Conservation (phyloP, 2,329 filamentous ascomycete species). For the Claviceps spartinae region DNA sequence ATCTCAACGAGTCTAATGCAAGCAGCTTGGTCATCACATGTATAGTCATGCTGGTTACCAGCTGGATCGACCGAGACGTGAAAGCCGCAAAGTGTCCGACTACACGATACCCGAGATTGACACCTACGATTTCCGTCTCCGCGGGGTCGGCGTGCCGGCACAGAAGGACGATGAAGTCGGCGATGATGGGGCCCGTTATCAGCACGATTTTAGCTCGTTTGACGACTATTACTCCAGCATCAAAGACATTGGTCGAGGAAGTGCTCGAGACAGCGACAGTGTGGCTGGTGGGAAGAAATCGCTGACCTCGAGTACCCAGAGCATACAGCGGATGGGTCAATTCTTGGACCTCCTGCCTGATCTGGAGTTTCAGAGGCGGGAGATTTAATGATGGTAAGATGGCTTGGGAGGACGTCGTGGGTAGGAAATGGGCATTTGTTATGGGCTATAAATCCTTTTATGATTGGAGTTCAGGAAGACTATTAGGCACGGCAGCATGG, state of each 20-base stretch:
- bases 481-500: too few relatives aligned
- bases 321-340: slow-evolving; percentile 9
- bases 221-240: slow-evolving; percentile 6
- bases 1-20: slow-evolving; percentile 27
- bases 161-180: not conserved
- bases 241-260: not conserved
- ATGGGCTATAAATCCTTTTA: too few relatives aligned
- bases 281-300: slow-evolving; percentile 19
- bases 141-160: slow-evolving; percentile 9
- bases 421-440: too few relatives aligned
- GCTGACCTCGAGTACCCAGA: slow-evolving; percentile 12
- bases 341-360: slow-evolving; percentile 18
- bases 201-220: slow-evolving; percentile 10
- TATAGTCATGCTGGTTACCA: slow-evolving; percentile 24
- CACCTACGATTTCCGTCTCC: slow-evolving; percentile 23
- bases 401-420: too few relatives aligned
- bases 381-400: slow-evolving; percentile 13
- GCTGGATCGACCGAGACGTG: slow-evolving; percentile 22
- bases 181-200: not conserved
- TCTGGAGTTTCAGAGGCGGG: slow-evolving; percentile 16
- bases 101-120: slow-evolving; percentile 14
- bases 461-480: too few relatives aligned
- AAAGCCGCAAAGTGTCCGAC: slow-evolving; percentile 11
- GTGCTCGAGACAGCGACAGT: slow-evolving; percentile 21
- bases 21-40: slow-evolving; percentile 22